Conservation (phyloP, 1,139 yeast species). For the Dujonia santamariae region DNA sequence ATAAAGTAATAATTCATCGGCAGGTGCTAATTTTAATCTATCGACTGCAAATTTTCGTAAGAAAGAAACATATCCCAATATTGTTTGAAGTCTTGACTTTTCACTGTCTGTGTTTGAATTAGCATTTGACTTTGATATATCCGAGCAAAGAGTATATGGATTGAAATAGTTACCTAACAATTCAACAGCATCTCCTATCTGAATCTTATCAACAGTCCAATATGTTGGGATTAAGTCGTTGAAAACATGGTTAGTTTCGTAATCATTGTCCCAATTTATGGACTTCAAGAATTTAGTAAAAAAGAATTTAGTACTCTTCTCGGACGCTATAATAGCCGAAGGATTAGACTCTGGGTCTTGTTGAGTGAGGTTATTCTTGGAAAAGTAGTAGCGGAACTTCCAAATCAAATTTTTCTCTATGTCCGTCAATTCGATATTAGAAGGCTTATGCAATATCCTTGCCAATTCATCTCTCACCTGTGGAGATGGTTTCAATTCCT, state of each 20-base stretch:
- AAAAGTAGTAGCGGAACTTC: conserved; percentile 85
- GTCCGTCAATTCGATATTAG: conserved; percentile 76
- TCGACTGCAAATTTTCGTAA: conserved; percentile 87
- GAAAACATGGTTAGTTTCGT: conserved; percentile 76
- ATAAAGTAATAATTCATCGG: conserved; percentile 76
- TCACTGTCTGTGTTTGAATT: conserved; percentile 19
- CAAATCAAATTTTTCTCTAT: conserved; percentile 87
- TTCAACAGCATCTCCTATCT: conserved; percentile 91
- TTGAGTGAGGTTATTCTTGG: conserved; percentile 48
- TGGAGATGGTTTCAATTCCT: conserved; percentile 86
- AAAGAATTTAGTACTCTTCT: conserved; percentile 40
- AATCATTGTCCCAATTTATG: conserved; percentile 83
- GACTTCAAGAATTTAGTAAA: conserved; percentile 84
- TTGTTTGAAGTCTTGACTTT: conserved; percentile 28
- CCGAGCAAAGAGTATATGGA: conserved; percentile 33
- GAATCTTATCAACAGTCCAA: conserved; percentile 65
- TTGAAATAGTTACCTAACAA: conserved; percentile 70
- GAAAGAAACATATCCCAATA: conserved; percentile 34
- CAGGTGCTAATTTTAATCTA: conserved; percentile 72
- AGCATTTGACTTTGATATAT: conserved; percentile 1
- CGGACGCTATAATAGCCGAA: conserved; percentile 6
- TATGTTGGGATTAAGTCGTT: conserved; percentile 46
- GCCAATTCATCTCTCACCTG: conserved; percentile 73
- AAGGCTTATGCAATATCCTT: conserved; percentile 69
- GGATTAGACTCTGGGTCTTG: conserved; percentile 2